Base-by-base conservation (phyloP, 345 rosid genomes). In the Acer saccharum region DNA sequence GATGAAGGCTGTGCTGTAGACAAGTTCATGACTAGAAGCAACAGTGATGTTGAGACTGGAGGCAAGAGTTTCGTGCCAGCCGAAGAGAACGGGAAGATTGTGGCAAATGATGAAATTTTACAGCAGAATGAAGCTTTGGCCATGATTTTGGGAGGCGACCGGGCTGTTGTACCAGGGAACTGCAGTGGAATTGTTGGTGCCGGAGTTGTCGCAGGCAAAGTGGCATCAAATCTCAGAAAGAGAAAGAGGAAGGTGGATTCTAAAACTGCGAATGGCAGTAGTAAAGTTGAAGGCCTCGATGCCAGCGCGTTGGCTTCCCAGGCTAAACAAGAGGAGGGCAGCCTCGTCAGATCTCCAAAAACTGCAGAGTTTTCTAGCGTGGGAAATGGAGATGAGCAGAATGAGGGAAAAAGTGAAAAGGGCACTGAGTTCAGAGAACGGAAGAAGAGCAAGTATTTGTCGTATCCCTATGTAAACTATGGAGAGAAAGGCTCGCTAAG, bases 381-480 rank as follows among this genome's bases (percentile, higher is more conserved):
- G 14, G 76, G 35, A 65, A 81, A 81, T 46, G 77, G 72, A 10
- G 76, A 67, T 16, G 70, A 52, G 9, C 62, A 11, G 25, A 46
- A 52, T 16, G 64, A 82, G 72, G 68, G 60, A 32, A 77, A 77
- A 68, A 74, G 18, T 76, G 86, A 78, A n/a, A 84, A 64, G 66
- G 76, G 83, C 74, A 78, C 76, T 55, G 92, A 85, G 35, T 75
- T 80, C 55, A 89, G 94, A 82, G 87, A 84, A 72, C 84, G 94
- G 78, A 92, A 81, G 85, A 90, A 83, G 87, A 92, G 97, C 85
- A 92, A 82, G 87, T 92, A 88, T 72, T 82, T 92, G 72, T 86
- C 90, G 2, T 90, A 87, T 84, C 96, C 96, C 61, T 92, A 80
- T 78, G 83, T 92, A 32, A 87, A 85, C 69, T 82, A 66, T 85